Evolutionary conservation across 2,329 filamentous ascomycete species (phyloP).

Genomic region (Orbilia oligospora): DNA sequence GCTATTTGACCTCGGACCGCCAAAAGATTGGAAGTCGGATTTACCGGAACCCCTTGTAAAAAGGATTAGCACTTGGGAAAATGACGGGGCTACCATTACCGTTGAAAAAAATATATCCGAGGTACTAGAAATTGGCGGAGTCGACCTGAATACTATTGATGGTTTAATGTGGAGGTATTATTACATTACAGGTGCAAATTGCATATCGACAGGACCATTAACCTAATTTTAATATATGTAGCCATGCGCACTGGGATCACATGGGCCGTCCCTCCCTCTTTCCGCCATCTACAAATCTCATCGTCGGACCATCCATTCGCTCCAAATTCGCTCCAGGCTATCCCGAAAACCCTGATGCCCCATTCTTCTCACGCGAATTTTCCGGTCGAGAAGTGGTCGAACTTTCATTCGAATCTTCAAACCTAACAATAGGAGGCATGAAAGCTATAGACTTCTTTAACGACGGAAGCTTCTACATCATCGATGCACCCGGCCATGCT

Average conservation of each 20-base stretch:
- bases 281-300: constrained; percentile 68
- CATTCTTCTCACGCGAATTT: constrained; percentile 65
- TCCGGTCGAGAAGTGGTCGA: constrained; percentile 65
- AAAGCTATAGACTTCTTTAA: constrained; percentile 72
- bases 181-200: not conserved
- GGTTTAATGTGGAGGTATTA: constrained; percentile 43
- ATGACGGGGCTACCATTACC: constrained; percentile 33
- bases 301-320: constrained; percentile 69
- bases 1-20: constrained; percentile 48
- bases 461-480: constrained; percentile 73
- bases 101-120: constrained; percentile 49
- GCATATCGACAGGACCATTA: not conserved
- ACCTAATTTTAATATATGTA: not conserved
- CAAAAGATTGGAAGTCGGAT: constrained; percentile 45
- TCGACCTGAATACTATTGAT: constrained; percentile 31
- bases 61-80: constrained; percentile 37
- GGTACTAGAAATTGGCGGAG: constrained; percentile 34
- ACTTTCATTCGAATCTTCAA: constrained; percentile 65
- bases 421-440: constrained; percentile 69
- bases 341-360: constrained; percentile 63
- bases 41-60: constrained; percentile 24
- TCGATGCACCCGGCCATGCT: constrained; percentile 72
- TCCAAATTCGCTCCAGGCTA: constrained; percentile 67
- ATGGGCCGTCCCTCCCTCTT: constrained; percentile 73
- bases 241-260: constrained; percentile 74